Conservation (phyloP, 1,284 basidiomycete species). For the Malassezia nana region DNA sequence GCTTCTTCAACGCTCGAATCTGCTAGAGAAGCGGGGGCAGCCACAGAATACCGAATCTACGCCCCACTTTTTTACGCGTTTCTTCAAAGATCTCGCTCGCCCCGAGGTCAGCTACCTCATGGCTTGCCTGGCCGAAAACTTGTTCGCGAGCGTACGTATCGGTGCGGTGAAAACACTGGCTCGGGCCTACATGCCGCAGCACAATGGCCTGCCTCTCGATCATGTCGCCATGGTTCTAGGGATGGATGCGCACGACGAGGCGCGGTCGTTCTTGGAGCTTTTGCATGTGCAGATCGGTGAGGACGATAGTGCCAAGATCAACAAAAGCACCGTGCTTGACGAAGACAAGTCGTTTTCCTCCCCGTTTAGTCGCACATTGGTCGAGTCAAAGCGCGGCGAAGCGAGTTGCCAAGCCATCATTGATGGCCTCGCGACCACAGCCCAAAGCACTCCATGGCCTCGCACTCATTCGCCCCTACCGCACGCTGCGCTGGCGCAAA, state of each 20-base stretch:
- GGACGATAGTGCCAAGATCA: conserved; percentile 20
- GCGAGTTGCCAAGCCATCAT: conserved; percentile 64
- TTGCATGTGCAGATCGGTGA: conserved; percentile 45
- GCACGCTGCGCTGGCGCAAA: not conserved
- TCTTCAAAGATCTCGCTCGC: conserved; percentile 51
- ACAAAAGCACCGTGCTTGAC: conserved; percentile 54
- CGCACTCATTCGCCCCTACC: not conserved
- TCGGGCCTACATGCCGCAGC: conserved; percentile 51
- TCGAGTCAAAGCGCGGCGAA: conserved; percentile 62
- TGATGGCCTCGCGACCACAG: conserved; percentile 54
- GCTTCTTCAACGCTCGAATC: conserved; percentile 69
- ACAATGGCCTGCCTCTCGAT: conserved; percentile 31
- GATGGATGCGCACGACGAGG: conserved; percentile 28
- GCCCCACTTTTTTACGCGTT: conserved; percentile 56
- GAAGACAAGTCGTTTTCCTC: conserved; percentile 31
- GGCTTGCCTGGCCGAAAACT: conserved; percentile 54
- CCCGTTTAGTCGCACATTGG: conserved; percentile 55
- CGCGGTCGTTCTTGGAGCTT: conserved; percentile 41
- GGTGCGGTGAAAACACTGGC: conserved; percentile 52
- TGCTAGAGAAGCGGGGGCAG: conserved; percentile 51
- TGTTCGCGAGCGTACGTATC: conserved; percentile 53
- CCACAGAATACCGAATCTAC: conserved; percentile 52
- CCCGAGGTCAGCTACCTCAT: conserved; percentile 51
- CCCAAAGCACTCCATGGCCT: not conserved
- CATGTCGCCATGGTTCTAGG: conserved; percentile 23